Conservation (phyloP, 768 basidiomycete genomes). For the Naematelia aurantialba region DNA sequence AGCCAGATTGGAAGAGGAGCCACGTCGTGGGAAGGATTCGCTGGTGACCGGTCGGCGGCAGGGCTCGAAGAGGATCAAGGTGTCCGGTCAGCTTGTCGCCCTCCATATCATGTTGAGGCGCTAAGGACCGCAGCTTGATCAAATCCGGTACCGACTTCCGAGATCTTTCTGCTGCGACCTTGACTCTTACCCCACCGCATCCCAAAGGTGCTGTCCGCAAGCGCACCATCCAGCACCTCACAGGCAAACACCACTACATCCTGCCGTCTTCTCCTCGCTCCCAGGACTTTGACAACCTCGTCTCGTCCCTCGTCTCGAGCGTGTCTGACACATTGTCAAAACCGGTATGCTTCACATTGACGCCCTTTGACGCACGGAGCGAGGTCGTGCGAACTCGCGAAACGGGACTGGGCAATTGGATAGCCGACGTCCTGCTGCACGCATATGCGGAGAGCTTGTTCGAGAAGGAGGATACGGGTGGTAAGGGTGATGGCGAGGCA, state of each 20-base stretch:
- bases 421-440: constrained; percentile 77
- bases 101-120: not conserved
- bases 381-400: constrained; percentile 70
- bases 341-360: constrained; percentile 68
- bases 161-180: constrained; percentile 69
- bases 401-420: constrained; percentile 64
- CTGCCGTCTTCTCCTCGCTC: constrained; percentile 61
- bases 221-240: constrained; percentile 58
- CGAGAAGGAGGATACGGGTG: constrained; percentile 17
- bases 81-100: constrained; percentile 18
- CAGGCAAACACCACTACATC: constrained; percentile 67
- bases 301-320: constrained; percentile 63
- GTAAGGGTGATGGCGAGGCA: constrained; percentile 60
- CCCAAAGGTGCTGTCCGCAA: constrained; percentile 53
- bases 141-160: constrained; percentile 90
- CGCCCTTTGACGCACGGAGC: constrained; percentile 69
- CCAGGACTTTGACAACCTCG: constrained; percentile 57
- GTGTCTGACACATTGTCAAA: constrained; percentile 68
- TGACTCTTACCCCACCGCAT: constrained; percentile 61
- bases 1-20: constrained; percentile 43
- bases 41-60: constrained; percentile 30
- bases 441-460: constrained; percentile 55
- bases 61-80: constrained; percentile 41
- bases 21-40: constrained; percentile 41
- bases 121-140: constrained; percentile 49